phyloP scores from a whole-genome alignment of 768 basidiomycete species.

The Suillus subluteus region DNA sequence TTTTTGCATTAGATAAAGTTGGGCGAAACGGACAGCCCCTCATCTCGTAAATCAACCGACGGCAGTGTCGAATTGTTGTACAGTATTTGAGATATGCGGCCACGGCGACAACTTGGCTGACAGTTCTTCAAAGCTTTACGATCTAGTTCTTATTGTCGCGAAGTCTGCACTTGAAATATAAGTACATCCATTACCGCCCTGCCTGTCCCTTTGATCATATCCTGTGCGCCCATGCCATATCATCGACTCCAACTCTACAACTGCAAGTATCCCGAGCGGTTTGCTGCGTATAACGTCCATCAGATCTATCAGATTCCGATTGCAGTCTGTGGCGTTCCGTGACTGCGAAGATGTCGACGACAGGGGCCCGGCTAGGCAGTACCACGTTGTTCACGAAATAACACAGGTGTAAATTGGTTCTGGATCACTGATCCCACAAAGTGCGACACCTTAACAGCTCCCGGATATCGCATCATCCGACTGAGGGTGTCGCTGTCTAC shows the following conservation, averaged over 20 bases:
- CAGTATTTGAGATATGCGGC: slow-evolving; percentile 14
- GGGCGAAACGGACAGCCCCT: slow-evolving; percentile 52
- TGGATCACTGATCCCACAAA: background rate
- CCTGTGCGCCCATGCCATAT: background rate
- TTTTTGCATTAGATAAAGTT: background rate
- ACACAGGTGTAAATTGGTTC: background rate
- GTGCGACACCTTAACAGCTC: background rate
- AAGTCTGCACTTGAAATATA: background rate
- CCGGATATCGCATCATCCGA: background rate
- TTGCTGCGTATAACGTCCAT: background rate
- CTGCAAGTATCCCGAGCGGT: background rate
- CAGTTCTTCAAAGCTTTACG: background rate
- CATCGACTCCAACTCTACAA: background rate
- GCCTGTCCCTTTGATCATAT: background rate
- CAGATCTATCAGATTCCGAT: background rate
- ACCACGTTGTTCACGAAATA: background rate
- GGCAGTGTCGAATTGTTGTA: slow-evolving; percentile 16
- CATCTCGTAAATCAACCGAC: slow-evolving; percentile 48
- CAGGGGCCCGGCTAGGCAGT: background rate
- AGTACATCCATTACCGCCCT: background rate
- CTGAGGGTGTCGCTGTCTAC: background rate
- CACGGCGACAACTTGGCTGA: background rate
- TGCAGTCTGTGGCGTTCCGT: background rate
- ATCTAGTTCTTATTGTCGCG: background rate
- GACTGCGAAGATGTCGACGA: background rate